A percentile compares a stretch with the other conserved stretches of the same genome.
Evolutionary conservation across 345 rosid species (phyloP).

Genomic region (Noccaea caerulescens): DNA sequence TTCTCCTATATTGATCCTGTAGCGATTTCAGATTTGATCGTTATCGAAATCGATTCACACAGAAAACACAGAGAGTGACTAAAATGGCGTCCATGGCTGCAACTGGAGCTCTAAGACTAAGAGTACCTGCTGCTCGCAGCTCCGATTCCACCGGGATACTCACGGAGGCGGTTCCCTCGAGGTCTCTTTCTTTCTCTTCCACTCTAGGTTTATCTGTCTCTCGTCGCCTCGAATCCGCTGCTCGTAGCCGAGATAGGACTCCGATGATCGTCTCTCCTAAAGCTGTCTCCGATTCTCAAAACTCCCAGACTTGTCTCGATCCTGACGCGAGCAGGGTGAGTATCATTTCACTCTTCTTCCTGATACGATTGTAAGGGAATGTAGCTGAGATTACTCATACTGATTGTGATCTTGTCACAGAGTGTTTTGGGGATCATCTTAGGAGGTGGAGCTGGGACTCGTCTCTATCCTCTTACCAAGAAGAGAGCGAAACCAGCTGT

Average conservation of each 20-base stretch:
- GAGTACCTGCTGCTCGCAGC: slow-evolving; percentile 40
- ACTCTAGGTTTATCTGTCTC: slow-evolving; percentile 49
- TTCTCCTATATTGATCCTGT: neutral
- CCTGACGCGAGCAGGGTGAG: slow-evolving; percentile 97
- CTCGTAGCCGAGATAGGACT: slow-evolving; percentile 38
- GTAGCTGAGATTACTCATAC: too few species aligned
- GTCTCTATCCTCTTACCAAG: slow-evolving; percentile 90
- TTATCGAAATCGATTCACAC: neutral
- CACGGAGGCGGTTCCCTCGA: slow-evolving; percentile 23
- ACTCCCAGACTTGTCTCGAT: slow-evolving; percentile 94
- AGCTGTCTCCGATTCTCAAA: slow-evolving; percentile 89
- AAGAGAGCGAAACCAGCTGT: slow-evolving; percentile 98
- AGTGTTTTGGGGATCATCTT: slow-evolving; percentile 91
- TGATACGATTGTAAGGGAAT: neutral
- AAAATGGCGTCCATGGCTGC: slow-evolving; percentile 64
- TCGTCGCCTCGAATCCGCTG: neutral
- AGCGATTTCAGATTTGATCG: slow-evolving; percentile 9
- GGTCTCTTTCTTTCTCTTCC: slow-evolving; percentile 54
- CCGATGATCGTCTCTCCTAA: slow-evolving; percentile 67
- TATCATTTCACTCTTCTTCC: neutral
- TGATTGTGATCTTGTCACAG: slow-evolving; percentile 43
- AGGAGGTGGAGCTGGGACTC: slow-evolving; percentile 98
- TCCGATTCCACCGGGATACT: slow-evolving; percentile 21
- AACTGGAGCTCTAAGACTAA: slow-evolving; percentile 45
- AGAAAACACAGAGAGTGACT: neutral